Evolutionary conservation across 768 basidiomycete species (phyloP), one percentile per base, ranked within the genome.

Genomic region (Amanita jacksonii): DNA sequence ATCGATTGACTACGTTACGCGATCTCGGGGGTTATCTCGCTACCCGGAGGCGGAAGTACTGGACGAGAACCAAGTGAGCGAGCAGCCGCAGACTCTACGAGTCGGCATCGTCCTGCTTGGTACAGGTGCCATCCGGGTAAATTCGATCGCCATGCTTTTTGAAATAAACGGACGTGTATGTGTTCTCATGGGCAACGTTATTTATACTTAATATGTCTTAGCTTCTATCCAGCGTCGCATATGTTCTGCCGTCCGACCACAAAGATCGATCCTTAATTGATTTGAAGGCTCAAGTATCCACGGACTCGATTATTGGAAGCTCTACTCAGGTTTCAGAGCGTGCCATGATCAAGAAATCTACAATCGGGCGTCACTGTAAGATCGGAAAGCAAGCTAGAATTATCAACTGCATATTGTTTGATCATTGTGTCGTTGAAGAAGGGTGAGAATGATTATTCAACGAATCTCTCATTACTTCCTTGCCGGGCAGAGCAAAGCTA

Each of bases 311-410:
- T 42, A 70, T 96, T 15, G 92, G 86, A 1, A 77, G 78, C 36
- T 91, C 86, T 1, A 89, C 90, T 9, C 79, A 80, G 45, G 70
- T 97, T 4, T 79, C 78, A 2, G 92, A 93, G 55, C 76, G 78
- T 38, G 76, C 84, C 8, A 79, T 68, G 19, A 81, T 96, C 56
- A 94, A 90, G 58, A 79, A 78, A 53, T 80, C 77, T 2, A 69
- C 87, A 13, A 74, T 91, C 23, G 88, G 88, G 7, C 72, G 81
- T 47, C 90, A 93, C 57, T 92, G 89, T 51, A 64, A 79, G 12
- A 83, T 93, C 42, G 89, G 89, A 2, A 83, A 77, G 58, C 82
- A 82, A 70, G 84, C 75, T n/a, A 87, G 79, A 60, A 78, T 97
- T 37, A 70, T 69, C 2, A 85, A 86, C 8, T 92, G 85, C 51